phyloP scores from a whole-genome alignment of 371 early-diverging fungal species.

The Syncephalis fuscata region DNA sequence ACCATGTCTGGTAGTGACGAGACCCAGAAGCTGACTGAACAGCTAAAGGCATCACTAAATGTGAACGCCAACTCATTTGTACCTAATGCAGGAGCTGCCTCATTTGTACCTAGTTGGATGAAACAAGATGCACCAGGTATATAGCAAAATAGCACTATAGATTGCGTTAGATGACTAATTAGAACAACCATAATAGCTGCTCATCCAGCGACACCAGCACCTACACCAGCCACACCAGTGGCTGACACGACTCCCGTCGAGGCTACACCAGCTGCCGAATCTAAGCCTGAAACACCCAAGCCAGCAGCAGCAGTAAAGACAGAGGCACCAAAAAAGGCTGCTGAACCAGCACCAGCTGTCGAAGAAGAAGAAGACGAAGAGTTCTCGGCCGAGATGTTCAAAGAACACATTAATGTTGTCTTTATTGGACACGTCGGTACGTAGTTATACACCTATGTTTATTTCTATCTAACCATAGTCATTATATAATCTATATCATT shows the following conservation, averaged over 20 bases:
- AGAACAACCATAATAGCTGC: constrained; percentile 9
- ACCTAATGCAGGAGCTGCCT: constrained; percentile 21
- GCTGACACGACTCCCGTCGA: background rate
- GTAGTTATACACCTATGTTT: background rate
- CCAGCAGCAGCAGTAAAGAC: constrained; percentile 6
- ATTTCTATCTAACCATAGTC: background rate
- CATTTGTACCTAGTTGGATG: constrained; percentile 24
- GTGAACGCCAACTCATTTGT: constrained; percentile 28
- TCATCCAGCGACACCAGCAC: constrained; percentile 9
- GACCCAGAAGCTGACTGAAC: too few relatives aligned
- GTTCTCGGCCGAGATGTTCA: constrained; percentile 50
- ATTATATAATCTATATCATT: too few relatives aligned
- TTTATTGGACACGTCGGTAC: constrained; percentile 98
- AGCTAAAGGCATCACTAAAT: constrained; percentile 22
- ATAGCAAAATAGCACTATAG: constrained; percentile 1
- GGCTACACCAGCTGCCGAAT: constrained; percentile 5
- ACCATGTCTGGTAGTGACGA: too few relatives aligned
- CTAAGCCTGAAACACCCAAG: constrained; percentile 3
- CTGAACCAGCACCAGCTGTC: constrained; percentile 8
- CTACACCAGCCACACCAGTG: constrained; percentile 8
- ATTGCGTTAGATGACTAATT: constrained; percentile 4
- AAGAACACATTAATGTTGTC: constrained; percentile 89
- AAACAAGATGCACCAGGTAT: background rate
- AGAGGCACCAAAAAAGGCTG: constrained; percentile 1
- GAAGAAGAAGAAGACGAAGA: constrained; percentile 17